phyloP scores from a whole-genome alignment of 495 filamentous ascomycete species.

The Penicillium coprophilum region DNA sequence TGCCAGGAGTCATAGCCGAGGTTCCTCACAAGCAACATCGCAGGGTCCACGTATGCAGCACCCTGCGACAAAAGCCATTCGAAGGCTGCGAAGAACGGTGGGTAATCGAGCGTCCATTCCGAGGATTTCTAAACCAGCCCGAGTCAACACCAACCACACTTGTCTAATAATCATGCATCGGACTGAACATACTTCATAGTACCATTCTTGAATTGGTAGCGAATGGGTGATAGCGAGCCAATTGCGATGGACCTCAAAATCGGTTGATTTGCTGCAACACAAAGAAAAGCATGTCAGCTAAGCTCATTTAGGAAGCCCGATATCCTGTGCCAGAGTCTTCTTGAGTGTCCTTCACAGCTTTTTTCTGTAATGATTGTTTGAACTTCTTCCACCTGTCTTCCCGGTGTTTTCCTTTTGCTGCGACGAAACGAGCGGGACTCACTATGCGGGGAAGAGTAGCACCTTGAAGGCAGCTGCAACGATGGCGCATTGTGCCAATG shows the following conservation, averaged over 20 bases:
- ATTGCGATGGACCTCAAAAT: slow-evolving; percentile 97
- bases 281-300: slow-evolving; percentile 1
- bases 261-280: slow-evolving; percentile 83
- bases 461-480: slow-evolving; percentile 89
- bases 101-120: slow-evolving; percentile 98
- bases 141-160: slow-evolving; percentile 9
- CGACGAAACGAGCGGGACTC: slow-evolving; percentile 37
- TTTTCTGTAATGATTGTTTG: not conserved
- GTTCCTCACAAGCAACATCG: slow-evolving; percentile 78
- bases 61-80: slow-evolving; percentile 89
- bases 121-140: slow-evolving; percentile 68
- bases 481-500: slow-evolving; percentile 81
- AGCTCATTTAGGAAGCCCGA: not conserved
- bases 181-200: slow-evolving; percentile 67
- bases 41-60: slow-evolving; percentile 72
- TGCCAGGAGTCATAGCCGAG: slow-evolving; percentile 84
- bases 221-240: slow-evolving; percentile 95
- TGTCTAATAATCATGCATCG: not conserved
- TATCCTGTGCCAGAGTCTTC: not conserved
- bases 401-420: not conserved
- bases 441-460: slow-evolving; percentile 96
- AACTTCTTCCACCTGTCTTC: not conserved
- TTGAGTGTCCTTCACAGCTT: not conserved
- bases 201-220: slow-evolving; percentile 85
- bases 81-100: slow-evolving; percentile 95